phyloP scores from a whole-genome alignment of 2,329 filamentous ascomycete species.

The Cladosporium sp. region DNA sequence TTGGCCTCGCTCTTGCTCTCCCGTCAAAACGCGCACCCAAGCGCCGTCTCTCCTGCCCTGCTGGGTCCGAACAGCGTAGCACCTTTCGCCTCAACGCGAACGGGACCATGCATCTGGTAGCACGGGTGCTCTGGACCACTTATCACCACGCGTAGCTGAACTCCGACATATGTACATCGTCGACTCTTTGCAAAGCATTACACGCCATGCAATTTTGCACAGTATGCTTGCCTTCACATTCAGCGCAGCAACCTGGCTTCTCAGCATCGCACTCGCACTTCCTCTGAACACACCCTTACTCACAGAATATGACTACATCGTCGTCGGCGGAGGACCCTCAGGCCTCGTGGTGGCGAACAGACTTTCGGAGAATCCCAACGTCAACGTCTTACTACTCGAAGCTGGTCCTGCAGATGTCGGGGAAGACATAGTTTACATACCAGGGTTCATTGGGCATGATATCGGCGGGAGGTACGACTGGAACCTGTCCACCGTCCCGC shows the following conservation, averaged over 20 bases:
- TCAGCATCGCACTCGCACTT: slow-evolving; percentile 22
- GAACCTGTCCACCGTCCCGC: slow-evolving; percentile 32
- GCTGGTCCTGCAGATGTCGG: slow-evolving; percentile 31
- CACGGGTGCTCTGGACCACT: not conserved
- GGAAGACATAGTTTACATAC: slow-evolving; percentile 28
- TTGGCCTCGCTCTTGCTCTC: not conserved
- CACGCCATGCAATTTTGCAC: slow-evolving; percentile 5
- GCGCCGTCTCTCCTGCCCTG: not conserved
- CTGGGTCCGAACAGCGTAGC: not conserved
- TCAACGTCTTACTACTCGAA: slow-evolving; percentile 36
- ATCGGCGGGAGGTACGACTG: slow-evolving; percentile 32
- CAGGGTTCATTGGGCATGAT: slow-evolving; percentile 32
- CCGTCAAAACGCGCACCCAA: not conserved
- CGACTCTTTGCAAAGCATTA: not conserved
- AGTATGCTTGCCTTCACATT: slow-evolving; percentile 21
- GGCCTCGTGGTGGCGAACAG: slow-evolving; percentile 35
- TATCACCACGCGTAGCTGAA: not conserved
- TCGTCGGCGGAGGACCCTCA: slow-evolving; percentile 34
- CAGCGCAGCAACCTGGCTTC: slow-evolving; percentile 9
- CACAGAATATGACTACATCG: slow-evolving; percentile 32
- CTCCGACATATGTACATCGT: not conserved
- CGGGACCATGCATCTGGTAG: not conserved
- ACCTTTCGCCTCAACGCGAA: slow-evolving; percentile 1
- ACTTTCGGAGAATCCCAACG: slow-evolving; percentile 32
- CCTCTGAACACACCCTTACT: slow-evolving; percentile 34